A percentile compares a stretch with the other conserved stretches of the same genome.
phyloP scores from a whole-genome alignment of 768 basidiomycete species.

The Amanita exitialis region DNA sequence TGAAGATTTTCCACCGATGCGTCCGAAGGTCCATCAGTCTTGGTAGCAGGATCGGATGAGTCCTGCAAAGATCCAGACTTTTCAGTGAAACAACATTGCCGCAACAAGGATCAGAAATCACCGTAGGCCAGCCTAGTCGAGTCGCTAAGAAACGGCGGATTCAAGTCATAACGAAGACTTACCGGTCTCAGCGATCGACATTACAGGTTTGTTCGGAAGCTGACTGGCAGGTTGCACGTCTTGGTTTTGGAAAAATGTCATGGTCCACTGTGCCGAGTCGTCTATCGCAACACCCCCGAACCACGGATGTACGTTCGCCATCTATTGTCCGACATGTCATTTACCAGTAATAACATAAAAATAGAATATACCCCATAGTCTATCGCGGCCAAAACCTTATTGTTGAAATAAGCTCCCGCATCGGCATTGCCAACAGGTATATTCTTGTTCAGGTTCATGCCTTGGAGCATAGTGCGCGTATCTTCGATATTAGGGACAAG shows the following conservation, averaged over 20 bases:
- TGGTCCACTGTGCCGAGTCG: slow-evolving; percentile 73
- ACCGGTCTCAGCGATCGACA: slow-evolving; percentile 94
- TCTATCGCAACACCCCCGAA: slow-evolving; percentile 73
- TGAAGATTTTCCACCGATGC: slow-evolving; percentile 57
- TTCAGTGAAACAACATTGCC: not conserved
- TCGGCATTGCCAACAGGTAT: slow-evolving; percentile 75
- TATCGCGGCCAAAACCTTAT: slow-evolving; percentile 44
- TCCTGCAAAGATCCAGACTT: slow-evolving; percentile 22
- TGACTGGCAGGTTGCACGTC: slow-evolving; percentile 47
- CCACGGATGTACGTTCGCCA: slow-evolving; percentile 93
- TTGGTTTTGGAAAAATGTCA: slow-evolving; percentile 60
- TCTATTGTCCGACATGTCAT: slow-evolving; percentile 23
- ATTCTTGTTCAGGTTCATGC: slow-evolving; percentile 44
- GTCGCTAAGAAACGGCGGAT: slow-evolving; percentile 3
- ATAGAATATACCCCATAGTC: slow-evolving; percentile 53
- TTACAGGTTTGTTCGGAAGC: slow-evolving; percentile 62
- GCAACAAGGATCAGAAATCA: slow-evolving; percentile 16
- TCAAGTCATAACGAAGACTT: slow-evolving; percentile 10
- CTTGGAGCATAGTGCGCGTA: slow-evolving; percentile 44
- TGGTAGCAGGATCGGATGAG: slow-evolving; percentile 48
- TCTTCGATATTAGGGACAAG: slow-evolving; percentile 60
- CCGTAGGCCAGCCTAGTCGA: slow-evolving; percentile 48
- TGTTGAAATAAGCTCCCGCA: slow-evolving; percentile 82
- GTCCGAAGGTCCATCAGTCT: slow-evolving; percentile 55
- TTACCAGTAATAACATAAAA: not conserved